phyloP scores from a whole-genome alignment of 148 eudicot genomes.

The Rhododendron kiyosumense region DNA sequence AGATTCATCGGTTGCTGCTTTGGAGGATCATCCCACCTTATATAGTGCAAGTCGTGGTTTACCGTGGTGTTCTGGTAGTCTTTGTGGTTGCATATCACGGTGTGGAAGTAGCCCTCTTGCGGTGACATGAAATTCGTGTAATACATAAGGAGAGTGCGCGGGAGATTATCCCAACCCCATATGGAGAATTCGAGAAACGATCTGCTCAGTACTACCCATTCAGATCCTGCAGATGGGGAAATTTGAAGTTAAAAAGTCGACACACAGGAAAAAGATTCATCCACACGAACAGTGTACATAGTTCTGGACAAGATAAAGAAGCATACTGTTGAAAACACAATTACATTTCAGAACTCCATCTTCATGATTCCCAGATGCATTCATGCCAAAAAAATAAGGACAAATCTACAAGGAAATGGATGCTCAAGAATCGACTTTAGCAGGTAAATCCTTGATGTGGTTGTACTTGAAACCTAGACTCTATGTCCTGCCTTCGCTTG shows the following conservation, averaged over 20 bases:
- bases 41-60: conserved; percentile 64
- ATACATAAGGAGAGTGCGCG: conserved; percentile 89
- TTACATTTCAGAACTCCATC: background rate
- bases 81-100: conserved; percentile 81
- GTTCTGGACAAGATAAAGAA: background rate
- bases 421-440: background rate
- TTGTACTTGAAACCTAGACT: background rate
- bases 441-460: background rate
- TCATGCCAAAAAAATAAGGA: background rate
- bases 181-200: conserved; percentile 79
- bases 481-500: background rate
- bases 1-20: conserved; percentile 59
- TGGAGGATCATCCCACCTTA: conserved; percentile 65
- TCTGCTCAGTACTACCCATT: conserved; percentile 71
- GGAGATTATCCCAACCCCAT: conserved; percentile 98
- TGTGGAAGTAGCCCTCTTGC: conserved; percentile 87
- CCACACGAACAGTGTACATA: background rate
- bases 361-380: background rate
- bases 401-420: background rate
- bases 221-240: conserved; percentile 55
- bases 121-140: conserved; percentile 79
- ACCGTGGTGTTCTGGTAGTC: conserved; percentile 92
- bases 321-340: background rate
- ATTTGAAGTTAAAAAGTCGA: background rate
- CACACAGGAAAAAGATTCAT: background rate